Base-by-base conservation (phyloP, 2,329 filamentous ascomycete genomes). In the Alternaria incomplexa region DNA sequence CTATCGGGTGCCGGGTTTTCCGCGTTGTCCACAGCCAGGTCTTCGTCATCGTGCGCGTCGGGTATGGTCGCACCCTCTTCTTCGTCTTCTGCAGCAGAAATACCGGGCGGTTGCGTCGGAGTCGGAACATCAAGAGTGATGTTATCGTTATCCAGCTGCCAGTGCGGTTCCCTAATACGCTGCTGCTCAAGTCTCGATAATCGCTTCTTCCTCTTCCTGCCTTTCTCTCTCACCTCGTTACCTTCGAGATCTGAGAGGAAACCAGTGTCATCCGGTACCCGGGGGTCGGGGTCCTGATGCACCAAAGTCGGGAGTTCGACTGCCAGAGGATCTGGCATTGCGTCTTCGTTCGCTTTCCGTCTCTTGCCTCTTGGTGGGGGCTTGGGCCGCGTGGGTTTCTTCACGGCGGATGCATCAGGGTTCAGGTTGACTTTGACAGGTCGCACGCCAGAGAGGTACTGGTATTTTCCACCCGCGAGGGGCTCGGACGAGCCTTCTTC, bases 231-330 rank as follows among this genome's bases (percentile, higher is more conserved):
- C 28, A 12, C 23, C 12, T 17, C 57, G 26, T 47, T 48, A 5
- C 55, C 28, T 13, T 62, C 59, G 2, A 58, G 48, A n/a, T 62
- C 59, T 28, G 59, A 62, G 4, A 62, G 47, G 30, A 62, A 62
- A 2, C 59, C 59, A 6, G 59, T 62, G 3, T 62, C 59, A 48
- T 62, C 55, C 6, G 59, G 47, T 15, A 32, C 48, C 20, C 59
- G 40, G 11, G 59, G 59, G 20, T 58, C 59, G 13, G 59, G 43
- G 3, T 62, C 59, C 13, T 52, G 48, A 1, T 58, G 47, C 7
- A 58, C 43, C 4, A 48, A 43, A 9, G 26, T 53, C 12, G 59
- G 55, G 4, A n/a, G 32, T 48, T 47, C 40, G 12, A 15, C 8
- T 32, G 17, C 17, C 3, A 10, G 28, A 3, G 48, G 30, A 13